A percentile compares a stretch with the other conserved stretches of the same genome.
These are phyloP conservation scores for Nakaseomyces delphensis DNA, from an alignment of 1,139 yeast species.

Conservation along the genomic window DNA sequence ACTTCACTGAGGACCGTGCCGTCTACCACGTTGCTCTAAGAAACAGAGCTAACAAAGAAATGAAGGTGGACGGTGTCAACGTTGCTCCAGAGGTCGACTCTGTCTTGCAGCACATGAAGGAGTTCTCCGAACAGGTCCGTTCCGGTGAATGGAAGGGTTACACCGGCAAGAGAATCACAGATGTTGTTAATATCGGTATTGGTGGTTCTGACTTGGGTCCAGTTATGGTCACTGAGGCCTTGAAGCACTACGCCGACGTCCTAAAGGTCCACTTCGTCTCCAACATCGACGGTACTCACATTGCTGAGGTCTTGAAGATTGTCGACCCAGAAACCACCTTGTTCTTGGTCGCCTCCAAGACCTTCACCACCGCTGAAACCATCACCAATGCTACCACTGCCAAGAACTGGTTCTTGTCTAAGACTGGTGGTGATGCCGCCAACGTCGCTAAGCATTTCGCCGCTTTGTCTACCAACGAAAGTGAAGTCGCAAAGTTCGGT, in stretches of 20 bases:
- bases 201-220: conserved; percentile 99
- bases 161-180: conserved; percentile 88
- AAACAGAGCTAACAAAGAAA: conserved; percentile 73
- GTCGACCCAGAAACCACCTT: conserved; percentile 86
- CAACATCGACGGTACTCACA: conserved; percentile 96
- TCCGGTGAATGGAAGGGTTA: conserved; percentile 95
- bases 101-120: conserved; percentile 92
- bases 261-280: conserved; percentile 87
- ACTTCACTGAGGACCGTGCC: conserved; percentile 92
- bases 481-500: conserved; percentile 87
- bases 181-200: conserved; percentile 93
- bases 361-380: conserved; percentile 98
- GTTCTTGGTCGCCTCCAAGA: conserved; percentile 92
- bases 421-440: conserved; percentile 47
- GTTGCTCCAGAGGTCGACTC: conserved; percentile 85
- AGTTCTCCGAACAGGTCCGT: conserved; percentile 80
- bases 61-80: conserved; percentile 83
- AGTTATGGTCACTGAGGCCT: conserved; percentile 97
- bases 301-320: conserved; percentile 76
- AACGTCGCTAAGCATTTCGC: conserved; percentile 95
- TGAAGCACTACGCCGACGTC: conserved; percentile 77
- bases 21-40: conserved; percentile 94
- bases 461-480: conserved; percentile 89
- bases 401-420: conserved; percentile 84
- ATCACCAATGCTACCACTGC: conserved; percentile 92